Evolutionary conservation across 768 basidiomycete species (phyloP), one percentile per base, ranked within the genome.

Genomic region (Tremella yokohamensis): DNA sequence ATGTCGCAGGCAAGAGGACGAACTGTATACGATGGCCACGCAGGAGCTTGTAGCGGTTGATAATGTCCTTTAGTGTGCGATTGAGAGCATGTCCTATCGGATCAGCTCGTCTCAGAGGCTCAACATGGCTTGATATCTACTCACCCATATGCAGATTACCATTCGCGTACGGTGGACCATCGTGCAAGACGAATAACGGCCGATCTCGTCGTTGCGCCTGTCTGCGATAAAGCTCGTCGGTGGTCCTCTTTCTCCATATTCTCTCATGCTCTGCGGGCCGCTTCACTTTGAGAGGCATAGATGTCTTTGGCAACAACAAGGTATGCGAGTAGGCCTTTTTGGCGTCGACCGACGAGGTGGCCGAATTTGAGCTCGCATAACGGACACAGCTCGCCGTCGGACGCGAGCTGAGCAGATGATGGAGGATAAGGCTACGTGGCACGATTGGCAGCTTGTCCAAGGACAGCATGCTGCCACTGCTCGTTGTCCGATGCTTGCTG

Each of bases 141-240:
- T 60, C 63, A 94, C 93, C 94, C 81, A 93, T 92, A 73, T 99
- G 94, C 40, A 99, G 79, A 73, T 89, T 84, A 0, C 96, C 96
- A 72, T 99, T 99, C 1, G 94, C 94, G 70, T 98, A 98, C 0
- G 96, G 96, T 29, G 94, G 94, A 0, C 94, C 96, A 74, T 99
- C 94, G 64, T 94, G 92, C 52, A 93, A 80, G 12, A 96, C 86
- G 68, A 92, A 98, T 49, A 20, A 40, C 19, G 42, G 20, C 37
- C 58, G 48, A 34, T 47, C 9, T 13, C 16, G 29, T 38, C 20
- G 13, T 58, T 52, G 40, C 38, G 48, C 81, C 77, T 82, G 81
- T 75, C 74, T 78, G 16, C 65, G 74, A 72, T 98, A 97, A 11
- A 97, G 79, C 3, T 82, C 81, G 25, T 86, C 85, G 38, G 86